Base-by-base conservation (phyloP, 1,139 yeast genomes). In the Magnusiomyces paraingens region DNA sequence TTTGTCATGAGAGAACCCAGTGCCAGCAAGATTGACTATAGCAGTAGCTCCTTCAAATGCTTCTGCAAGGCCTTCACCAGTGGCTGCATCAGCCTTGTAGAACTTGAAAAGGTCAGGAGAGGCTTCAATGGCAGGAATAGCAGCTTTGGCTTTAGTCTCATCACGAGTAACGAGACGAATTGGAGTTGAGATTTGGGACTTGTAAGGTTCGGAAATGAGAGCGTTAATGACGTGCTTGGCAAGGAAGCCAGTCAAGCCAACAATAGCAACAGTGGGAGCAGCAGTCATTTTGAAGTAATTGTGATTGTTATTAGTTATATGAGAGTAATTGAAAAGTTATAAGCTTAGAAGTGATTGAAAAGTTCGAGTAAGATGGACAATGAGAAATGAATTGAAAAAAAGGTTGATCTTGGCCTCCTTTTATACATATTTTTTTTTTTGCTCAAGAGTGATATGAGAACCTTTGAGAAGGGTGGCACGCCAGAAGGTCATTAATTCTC, bases 231-330 rank as follows among this genome's bases (percentile, higher is more conserved):
- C 69, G 47, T 80, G 78, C 55, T 69, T 62, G 39, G 84, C 86
- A 49, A 83, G 69, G 58, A 67, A 58, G 36, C 88, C 87, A 55
- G 74, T 71, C 50, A 75, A 62, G 44, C 87, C 86, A 56, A 79
- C 63, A 54, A 82, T 65, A 36, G 83, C 86, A 61, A 83, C 61
- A 46, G 53, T 50, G 42, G 55, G 55, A 26, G 32, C 4, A 26
- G 32, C 8, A 26, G 32, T 26, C 32, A 26, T 26, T 26, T 26
- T 26, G 32, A 26, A 26, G 4, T 26, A 8, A 26, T 26, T 26
- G 32, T 26, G 32, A 26, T 4, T 26, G 32, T 5, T 4, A 26
- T 5, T 4, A 26, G 32, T 4, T 26, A 5, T 26, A 26, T 26
- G 32, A 26, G 4, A 5, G 32, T 5, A 26, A 26, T 26, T 26